Evolutionary conservation across 352 stramenopile genomes (phyloP).

Genomic region (Globisporangium carolinianum): DNA sequence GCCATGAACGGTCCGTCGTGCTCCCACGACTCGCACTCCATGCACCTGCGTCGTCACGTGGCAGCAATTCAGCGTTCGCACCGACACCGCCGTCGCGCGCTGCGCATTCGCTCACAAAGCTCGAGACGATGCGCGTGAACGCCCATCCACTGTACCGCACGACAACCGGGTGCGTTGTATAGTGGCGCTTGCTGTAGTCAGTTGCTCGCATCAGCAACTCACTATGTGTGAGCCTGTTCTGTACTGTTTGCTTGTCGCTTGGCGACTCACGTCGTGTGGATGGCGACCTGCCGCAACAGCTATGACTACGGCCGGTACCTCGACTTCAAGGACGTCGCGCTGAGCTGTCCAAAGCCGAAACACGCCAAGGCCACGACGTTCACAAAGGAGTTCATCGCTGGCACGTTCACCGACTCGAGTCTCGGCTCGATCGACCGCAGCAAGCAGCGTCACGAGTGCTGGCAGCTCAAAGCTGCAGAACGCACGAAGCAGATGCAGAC

Average conservation of each 20-base stretch:
- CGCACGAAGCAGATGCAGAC: constrained; percentile 55
- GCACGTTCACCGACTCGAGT: constrained; percentile 39
- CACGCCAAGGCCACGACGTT: constrained; percentile 32
- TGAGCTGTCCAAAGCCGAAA: constrained; percentile 37
- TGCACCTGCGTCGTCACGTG: neutral
- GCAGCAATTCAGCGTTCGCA: constrained; percentile 8
- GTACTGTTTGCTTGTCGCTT: too few relatives aligned
- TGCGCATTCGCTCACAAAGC: constrained; percentile 40
- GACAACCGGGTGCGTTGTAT: constrained; percentile 27
- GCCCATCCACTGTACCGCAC: constrained; percentile 53
- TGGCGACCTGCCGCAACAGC: constrained; percentile 4
- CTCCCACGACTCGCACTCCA: constrained; percentile 34
- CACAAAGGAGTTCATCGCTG: constrained; percentile 53
- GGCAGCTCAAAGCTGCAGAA: constrained; percentile 43
- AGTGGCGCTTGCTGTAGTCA: neutral
- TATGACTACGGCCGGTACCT: constrained; percentile 57
- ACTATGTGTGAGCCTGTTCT: too few relatives aligned
- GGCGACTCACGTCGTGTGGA: neutral
- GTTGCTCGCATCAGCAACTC: too few relatives aligned
- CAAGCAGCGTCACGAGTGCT: constrained; percentile 36
- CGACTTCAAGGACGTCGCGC: constrained; percentile 43
- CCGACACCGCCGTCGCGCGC: constrained; percentile 17
- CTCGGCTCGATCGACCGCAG: constrained; percentile 55
- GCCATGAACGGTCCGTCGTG: constrained; percentile 12
- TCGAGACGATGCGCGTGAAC: constrained; percentile 31